Percentiles rank a stretch among this genome's conserved stretches.
phyloP scores from a whole-genome alignment of 2,329 filamentous ascomycete genomes.

The Ophiostoma perfectum region DNA sequence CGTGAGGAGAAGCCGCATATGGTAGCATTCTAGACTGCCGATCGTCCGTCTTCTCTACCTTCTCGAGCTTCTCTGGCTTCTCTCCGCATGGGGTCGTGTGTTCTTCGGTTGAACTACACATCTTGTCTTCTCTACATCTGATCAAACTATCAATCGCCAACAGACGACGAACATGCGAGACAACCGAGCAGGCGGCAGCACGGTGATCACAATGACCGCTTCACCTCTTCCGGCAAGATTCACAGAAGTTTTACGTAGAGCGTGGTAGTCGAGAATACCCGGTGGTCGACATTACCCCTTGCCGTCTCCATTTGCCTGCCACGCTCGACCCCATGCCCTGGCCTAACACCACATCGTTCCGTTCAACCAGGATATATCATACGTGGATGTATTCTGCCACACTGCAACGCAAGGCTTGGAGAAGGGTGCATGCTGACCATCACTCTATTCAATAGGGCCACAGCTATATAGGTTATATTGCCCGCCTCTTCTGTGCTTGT shows the following conservation, averaged over 20 bases:
- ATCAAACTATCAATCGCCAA: too few relatives aligned
- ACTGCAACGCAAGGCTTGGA: not conserved
- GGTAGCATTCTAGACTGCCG: not conserved
- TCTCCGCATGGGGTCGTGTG: conserved; percentile 1
- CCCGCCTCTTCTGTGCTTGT: too few relatives aligned
- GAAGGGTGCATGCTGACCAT: not conserved
- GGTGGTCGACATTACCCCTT: not conserved
- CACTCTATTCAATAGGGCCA: not conserved
- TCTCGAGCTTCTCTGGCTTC: not conserved
- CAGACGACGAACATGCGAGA: too few relatives aligned
- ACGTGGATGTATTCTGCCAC: not conserved
- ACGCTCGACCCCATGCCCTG: not conserved
- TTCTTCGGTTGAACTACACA: too few relatives aligned
- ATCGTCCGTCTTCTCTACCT: not conserved
- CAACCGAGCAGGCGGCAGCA: not conserved
- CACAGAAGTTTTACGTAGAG: not conserved
- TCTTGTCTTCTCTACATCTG: too few relatives aligned
- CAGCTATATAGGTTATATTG: not conserved
- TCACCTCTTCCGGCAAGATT: not conserved
- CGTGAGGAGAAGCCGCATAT: conserved; percentile 7
- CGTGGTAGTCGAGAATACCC: conserved; percentile 4
- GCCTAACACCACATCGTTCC: not conserved
- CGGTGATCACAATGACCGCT: not conserved
- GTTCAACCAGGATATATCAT: not conserved
- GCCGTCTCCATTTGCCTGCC: not conserved